These are phyloP conservation scores for Dianthus caryophyllus DNA, from an alignment of 148 eudicot genomes.

Conservation along the genomic window DNA sequence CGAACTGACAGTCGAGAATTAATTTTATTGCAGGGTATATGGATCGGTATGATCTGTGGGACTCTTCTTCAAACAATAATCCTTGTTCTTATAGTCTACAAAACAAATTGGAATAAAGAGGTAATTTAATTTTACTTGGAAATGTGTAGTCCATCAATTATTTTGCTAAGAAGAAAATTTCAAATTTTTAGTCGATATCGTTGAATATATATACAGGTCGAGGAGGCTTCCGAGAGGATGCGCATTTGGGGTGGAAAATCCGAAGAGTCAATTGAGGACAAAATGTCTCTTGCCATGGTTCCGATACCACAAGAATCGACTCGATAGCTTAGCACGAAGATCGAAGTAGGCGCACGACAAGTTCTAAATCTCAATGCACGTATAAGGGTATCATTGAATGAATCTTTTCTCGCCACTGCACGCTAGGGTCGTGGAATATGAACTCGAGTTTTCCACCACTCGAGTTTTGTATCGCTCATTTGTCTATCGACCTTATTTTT, in stretches of 20 bases:
- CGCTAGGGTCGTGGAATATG: too few species aligned
- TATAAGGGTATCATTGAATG: too few species aligned
- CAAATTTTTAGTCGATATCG: not conserved
- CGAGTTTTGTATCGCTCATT: too few species aligned
- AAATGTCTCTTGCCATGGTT: constrained; percentile 30
- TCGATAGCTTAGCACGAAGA: not conserved
- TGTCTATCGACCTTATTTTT: too few species aligned
- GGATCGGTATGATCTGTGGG: constrained; percentile 98
- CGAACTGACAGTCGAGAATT: not conserved
- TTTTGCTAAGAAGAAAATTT: not conserved
- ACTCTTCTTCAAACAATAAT: constrained; percentile 73
- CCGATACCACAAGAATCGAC: constrained; percentile 10
- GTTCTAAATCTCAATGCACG: too few species aligned
- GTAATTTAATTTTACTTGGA: constrained; percentile 22
- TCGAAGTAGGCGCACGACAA: not conserved
- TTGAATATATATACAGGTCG: constrained; percentile 47
- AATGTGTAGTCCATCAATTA: not conserved
- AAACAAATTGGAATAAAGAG: constrained; percentile 92
- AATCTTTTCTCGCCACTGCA: too few species aligned
- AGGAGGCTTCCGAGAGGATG: constrained; percentile 59
- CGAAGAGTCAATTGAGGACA: constrained; percentile 23
- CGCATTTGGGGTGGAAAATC: constrained; percentile 44
- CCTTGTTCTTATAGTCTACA: constrained; percentile 61
- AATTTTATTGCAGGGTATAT: constrained; percentile 56
- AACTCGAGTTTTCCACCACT: too few species aligned